A percentile compares a stretch with the other conserved stretches of the same genome.
Evolutionary conservation across 192 early-diverging fungal species (phyloP).

Genomic region (Physocladia obscura): DNA sequence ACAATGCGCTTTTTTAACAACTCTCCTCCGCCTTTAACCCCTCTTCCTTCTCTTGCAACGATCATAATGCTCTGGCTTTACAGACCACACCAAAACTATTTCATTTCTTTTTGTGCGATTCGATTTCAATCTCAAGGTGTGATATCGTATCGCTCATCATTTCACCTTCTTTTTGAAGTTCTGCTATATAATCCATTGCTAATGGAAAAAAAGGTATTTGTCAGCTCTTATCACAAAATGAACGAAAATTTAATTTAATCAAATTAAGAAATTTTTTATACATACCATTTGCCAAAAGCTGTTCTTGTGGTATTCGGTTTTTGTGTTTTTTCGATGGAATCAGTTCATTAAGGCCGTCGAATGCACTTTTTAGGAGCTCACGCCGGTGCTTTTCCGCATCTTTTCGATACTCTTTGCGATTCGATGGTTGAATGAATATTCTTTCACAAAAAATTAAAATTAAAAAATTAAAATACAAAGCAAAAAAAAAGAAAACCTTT

Average conservation of each 20-base stretch:
- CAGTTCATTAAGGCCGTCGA: constrained; percentile 2
- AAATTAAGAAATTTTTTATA: too few species aligned
- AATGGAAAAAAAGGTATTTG: not conserved
- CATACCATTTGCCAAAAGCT: not conserved
- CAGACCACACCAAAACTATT: not conserved
- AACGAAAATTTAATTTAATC: not conserved
- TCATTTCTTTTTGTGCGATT: not conserved
- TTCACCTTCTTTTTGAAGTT: not conserved
- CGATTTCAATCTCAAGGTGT: not conserved
- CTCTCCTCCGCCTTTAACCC: too few species aligned
- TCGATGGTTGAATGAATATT: not conserved
- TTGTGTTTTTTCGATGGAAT: not conserved
- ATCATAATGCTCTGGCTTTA: not conserved
- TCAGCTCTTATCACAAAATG: not conserved
- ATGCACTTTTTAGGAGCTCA: not conserved
- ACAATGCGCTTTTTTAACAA: too few species aligned
- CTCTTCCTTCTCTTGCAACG: too few species aligned
- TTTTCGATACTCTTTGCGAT: constrained; percentile 20
- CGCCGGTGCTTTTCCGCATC: constrained; percentile 10
- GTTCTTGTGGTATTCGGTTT: not conserved
- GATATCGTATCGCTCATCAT: not conserved
- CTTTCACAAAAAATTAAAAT: too few species aligned
- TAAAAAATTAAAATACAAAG: too few species aligned
- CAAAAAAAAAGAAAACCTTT: too few species aligned
- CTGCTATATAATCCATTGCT: not conserved